phyloP scores from a whole-genome alignment of 2,329 filamentous ascomycete species.

The Colletotrichum tamarilloi region DNA sequence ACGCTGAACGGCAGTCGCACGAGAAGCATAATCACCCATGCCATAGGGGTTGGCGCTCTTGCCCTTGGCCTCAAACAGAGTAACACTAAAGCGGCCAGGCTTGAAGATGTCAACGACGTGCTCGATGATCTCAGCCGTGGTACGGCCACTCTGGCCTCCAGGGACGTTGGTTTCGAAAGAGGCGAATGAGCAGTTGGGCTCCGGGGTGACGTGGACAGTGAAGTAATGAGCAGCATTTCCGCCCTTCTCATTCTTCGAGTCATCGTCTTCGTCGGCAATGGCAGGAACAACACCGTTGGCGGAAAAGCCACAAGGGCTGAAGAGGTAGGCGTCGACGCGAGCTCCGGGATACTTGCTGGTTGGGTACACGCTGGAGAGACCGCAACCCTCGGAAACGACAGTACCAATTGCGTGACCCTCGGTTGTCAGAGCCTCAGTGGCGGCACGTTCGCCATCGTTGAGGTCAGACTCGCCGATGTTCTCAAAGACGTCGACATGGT shows the following conservation, averaged over 20 bases:
- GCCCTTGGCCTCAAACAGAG: slow-evolving; percentile 90
- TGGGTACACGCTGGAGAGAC: slow-evolving; percentile 89
- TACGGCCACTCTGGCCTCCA: slow-evolving; percentile 85
- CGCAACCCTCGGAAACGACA: slow-evolving; percentile 90
- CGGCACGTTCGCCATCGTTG: slow-evolving; percentile 67
- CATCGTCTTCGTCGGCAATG: slow-evolving; percentile 64
- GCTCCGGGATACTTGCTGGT: slow-evolving; percentile 89
- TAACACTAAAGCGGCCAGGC: slow-evolving; percentile 97
- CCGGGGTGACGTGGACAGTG: slow-evolving; percentile 97
- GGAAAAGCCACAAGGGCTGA: slow-evolving; percentile 96
- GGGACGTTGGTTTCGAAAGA: slow-evolving; percentile 99
- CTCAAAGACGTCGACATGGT: slow-evolving; percentile 83
- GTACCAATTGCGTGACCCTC: slow-evolving; percentile 95
- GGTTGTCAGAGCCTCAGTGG: slow-evolving; percentile 82
- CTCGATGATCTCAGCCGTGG: slow-evolving; percentile 90
- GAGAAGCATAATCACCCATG: slow-evolving; percentile 53
- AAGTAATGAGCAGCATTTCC: slow-evolving; percentile 84
- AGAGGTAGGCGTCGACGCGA: slow-evolving; percentile 94
- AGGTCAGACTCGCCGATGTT: slow-evolving; percentile 67
- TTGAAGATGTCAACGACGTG: slow-evolving; percentile 97
- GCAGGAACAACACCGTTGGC: slow-evolving; percentile 95
- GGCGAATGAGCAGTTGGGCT: slow-evolving; percentile 96
- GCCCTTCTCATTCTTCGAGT: slow-evolving; percentile 43
- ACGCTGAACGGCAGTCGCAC: slow-evolving; percentile 54
- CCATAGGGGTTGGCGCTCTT: slow-evolving; percentile 55